Evolutionary conservation across 2,329 filamentous ascomycete genomes (phyloP).

Genomic region (Teratosphaeria destructans): DNA sequence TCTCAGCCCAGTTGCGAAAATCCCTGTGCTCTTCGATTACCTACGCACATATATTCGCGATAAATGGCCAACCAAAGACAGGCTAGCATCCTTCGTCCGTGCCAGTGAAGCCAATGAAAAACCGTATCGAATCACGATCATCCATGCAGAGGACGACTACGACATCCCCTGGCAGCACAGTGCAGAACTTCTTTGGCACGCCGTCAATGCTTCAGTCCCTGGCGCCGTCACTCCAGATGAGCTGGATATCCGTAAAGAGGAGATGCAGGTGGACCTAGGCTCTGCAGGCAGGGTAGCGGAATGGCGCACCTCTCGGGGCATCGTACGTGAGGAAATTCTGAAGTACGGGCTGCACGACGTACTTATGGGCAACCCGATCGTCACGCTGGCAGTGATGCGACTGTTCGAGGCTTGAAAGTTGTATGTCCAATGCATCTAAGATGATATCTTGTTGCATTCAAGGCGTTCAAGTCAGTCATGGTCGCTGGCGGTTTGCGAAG

Average conservation of each 20-base stretch:
- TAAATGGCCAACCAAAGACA: slow-evolving; percentile 42
- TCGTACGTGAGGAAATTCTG: slow-evolving; percentile 45
- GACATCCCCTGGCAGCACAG: slow-evolving; percentile 44
- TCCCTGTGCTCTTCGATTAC: slow-evolving; percentile 38
- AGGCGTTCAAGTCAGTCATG: too few species aligned
- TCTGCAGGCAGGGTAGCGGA: slow-evolving; percentile 42
- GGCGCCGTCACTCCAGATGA: slow-evolving; percentile 33
- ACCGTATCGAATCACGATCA: slow-evolving; percentile 38
- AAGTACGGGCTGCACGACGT: slow-evolving; percentile 48
- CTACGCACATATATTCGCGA: slow-evolving; percentile 39
- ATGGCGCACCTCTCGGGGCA: slow-evolving; percentile 36
- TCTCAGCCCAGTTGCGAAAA: slow-evolving; percentile 40
- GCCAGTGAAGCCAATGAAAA: slow-evolving; percentile 21
- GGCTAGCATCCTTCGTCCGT: slow-evolving; percentile 37
- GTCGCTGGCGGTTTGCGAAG: too few species aligned
- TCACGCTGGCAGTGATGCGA: slow-evolving; percentile 41
- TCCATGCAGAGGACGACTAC: slow-evolving; percentile 44
- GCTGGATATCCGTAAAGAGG: slow-evolving; percentile 35
- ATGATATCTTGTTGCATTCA: too few species aligned
- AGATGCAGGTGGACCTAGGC: slow-evolving; percentile 32
- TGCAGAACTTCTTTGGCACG: slow-evolving; percentile 44
- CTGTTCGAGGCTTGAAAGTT: slow-evolving; percentile 28
- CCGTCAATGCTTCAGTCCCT: slow-evolving; percentile 39
- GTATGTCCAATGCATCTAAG: not conserved
- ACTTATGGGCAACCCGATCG: slow-evolving; percentile 48